These are phyloP conservation scores for Botryotinia calthae DNA, from an alignment of 2,329 filamentous ascomycete genomes.

Conservation along the genomic window DNA sequence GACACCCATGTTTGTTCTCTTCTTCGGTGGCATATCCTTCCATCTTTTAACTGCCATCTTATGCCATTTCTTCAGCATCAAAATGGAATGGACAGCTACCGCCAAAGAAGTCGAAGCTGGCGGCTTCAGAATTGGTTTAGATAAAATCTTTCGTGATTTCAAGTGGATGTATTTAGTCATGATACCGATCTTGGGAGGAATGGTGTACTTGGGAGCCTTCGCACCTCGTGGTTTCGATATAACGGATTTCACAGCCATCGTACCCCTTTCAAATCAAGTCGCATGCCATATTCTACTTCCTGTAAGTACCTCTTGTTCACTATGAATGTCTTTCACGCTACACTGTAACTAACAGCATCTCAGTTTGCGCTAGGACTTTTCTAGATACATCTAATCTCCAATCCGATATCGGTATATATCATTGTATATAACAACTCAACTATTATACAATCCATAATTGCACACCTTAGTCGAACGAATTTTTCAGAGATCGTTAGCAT, in stretches of 20 bases:
- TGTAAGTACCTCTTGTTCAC: conserved; percentile 13
- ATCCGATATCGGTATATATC: background rate
- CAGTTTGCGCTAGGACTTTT: conserved; percentile 26
- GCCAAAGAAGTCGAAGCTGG: conserved; percentile 57
- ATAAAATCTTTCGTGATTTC: conserved; percentile 55
- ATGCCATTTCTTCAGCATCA: conserved; percentile 45
- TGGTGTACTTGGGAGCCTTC: conserved; percentile 33
- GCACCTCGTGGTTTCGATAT: conserved; percentile 52
- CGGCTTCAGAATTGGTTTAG: conserved; percentile 56
- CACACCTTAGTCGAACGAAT: background rate
- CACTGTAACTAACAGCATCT: conserved; percentile 7
- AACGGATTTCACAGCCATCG: conserved; percentile 56
- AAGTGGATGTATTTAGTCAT: conserved; percentile 47
- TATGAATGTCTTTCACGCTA: background rate
- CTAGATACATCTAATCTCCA: background rate
- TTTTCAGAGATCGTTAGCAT: background rate
- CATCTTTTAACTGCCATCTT: conserved; percentile 44
- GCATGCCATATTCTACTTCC: conserved; percentile 28
- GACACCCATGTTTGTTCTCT: conserved; percentile 44
- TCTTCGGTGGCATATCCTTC: conserved; percentile 46
- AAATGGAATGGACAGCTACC: conserved; percentile 54
- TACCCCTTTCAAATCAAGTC: conserved; percentile 48
- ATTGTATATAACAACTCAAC: background rate
- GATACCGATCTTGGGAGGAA: conserved; percentile 28
- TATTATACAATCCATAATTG: background rate